These are phyloP conservation scores for Talaromyces pinophilus DNA, from an alignment of 2,329 filamentous ascomycete genomes.

Conservation along the genomic window DNA sequence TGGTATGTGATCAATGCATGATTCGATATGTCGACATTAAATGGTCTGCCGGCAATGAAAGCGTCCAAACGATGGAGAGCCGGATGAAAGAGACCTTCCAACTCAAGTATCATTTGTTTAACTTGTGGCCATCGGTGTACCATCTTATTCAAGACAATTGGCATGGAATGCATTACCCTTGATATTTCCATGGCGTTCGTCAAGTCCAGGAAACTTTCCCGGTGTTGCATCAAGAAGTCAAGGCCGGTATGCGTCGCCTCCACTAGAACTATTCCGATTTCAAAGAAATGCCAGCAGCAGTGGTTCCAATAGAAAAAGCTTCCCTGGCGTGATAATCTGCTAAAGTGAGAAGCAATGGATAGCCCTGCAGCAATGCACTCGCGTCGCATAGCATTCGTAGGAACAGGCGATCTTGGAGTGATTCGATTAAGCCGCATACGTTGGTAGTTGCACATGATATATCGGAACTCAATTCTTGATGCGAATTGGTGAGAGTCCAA, in stretches of 20 bases:
- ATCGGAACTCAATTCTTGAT: neutral
- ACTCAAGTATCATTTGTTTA: neutral
- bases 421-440: neutral
- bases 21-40: neutral
- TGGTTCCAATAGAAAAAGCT: slow-evolving; percentile 5
- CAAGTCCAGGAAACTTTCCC: neutral
- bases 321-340: neutral
- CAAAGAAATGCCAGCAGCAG: slow-evolving; percentile 4
- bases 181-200: neutral
- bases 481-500: neutral
- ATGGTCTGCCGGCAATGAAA: neutral
- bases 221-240: neutral
- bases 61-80: neutral
- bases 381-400: neutral
- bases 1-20: neutral
- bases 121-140: neutral
- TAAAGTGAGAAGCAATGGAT: neutral
- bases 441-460: neutral
- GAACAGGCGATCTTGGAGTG: neutral
- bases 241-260: neutral
- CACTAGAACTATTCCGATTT: slow-evolving; percentile 2
- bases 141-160: neutral
- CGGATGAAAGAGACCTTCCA: neutral
- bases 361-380: neutral
- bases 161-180: neutral